Conservation (phyloP, 495 filamentous ascomycete genomes). For the Tuber aestivum region DNA sequence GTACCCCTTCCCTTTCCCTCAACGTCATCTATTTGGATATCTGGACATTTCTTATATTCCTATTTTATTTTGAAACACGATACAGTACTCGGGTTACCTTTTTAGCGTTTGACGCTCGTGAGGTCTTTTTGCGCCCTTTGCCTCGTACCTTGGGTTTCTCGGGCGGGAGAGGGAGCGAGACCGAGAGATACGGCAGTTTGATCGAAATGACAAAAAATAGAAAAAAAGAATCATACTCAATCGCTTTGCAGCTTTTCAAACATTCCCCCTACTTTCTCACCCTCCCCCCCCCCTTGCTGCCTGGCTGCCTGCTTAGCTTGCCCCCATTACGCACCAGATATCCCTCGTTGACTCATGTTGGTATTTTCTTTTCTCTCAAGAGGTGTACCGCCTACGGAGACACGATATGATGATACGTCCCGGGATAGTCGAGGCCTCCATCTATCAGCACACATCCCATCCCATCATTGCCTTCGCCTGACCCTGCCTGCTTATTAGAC, state of each 20-base stretch:
- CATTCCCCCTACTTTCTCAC: not conserved
- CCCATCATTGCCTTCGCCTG: not conserved
- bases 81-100: not conserved
- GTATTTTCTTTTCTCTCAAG: not conserved
- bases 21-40: not conserved
- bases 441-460: slow-evolving; percentile 1
- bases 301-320: not conserved
- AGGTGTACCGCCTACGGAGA: not conserved
- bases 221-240: not conserved
- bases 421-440: not conserved
- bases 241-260: not conserved
- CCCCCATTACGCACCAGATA: not conserved
- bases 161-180: not conserved
- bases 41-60: not conserved
- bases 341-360: not conserved
- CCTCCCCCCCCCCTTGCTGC: not conserved
- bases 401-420: not conserved
- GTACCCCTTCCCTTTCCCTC: not conserved
- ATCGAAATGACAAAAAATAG: not conserved
- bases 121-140: not conserved
- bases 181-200: not conserved
- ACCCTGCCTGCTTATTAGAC: not conserved
- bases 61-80: not conserved
- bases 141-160: not conserved
- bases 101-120: not conserved